Evolutionary conservation across 1,284 basidiomycete genomes (phyloP).

Genomic region (Moniliella sp.): DNA sequence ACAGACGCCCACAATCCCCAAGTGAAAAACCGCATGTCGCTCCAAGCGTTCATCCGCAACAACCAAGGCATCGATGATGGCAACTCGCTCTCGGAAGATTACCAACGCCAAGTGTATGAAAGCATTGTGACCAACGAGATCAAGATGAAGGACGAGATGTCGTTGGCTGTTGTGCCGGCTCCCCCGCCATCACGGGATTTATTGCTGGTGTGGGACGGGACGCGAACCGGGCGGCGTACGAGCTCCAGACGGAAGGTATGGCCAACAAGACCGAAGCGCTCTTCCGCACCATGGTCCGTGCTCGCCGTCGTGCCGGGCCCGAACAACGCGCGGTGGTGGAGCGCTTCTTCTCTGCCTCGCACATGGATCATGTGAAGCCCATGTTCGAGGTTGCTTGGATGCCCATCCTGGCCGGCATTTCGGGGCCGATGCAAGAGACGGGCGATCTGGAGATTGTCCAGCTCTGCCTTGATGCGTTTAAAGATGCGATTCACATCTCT

Average conservation of each 20-base stretch:
- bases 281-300: slow-evolving; percentile 32
- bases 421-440: slow-evolving; percentile 27
- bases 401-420: slow-evolving; percentile 31
- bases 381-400: slow-evolving; percentile 35
- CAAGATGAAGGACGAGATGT: slow-evolving; percentile 33
- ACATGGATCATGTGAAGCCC: slow-evolving; percentile 32
- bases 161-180: slow-evolving; percentile 4
- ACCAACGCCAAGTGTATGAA: slow-evolving; percentile 20
- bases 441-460: slow-evolving; percentile 25
- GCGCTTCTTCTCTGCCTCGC: slow-evolving; percentile 30
- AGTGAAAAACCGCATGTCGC: slow-evolving; percentile 31
- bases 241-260: slow-evolving; percentile 31
- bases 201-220: slow-evolving; percentile 30
- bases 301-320: slow-evolving; percentile 22
- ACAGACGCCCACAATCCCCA: slow-evolving; percentile 33
- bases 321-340: slow-evolving; percentile 25
- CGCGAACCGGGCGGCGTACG: slow-evolving; percentile 29
- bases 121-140: slow-evolving; percentile 32
- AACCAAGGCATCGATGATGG: slow-evolving; percentile 33
- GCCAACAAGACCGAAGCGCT: slow-evolving; percentile 32
- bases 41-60: slow-evolving; percentile 32
- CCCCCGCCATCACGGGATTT: slow-evolving; percentile 16
- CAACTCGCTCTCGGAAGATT: slow-evolving; percentile 25
- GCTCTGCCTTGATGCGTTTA: slow-evolving; percentile 24
- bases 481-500: slow-evolving; percentile 31